phyloP scores from a whole-genome alignment of 768 basidiomycete genomes.

The Mycena haematopus region DNA sequence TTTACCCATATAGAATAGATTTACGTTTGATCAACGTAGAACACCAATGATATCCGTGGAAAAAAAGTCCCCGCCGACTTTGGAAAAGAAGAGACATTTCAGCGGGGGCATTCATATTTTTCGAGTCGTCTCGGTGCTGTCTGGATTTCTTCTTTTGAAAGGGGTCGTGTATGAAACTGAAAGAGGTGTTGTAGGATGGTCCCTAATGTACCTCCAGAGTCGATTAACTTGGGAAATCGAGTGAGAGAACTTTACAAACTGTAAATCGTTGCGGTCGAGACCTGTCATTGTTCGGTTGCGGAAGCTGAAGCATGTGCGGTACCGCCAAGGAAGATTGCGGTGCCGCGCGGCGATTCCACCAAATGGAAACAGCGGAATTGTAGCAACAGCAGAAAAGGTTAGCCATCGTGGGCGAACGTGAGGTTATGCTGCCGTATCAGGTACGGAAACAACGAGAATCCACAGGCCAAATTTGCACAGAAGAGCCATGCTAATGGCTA shows the following conservation, averaged over 20 bases:
- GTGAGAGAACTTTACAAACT: too few species aligned
- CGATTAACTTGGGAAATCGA: not conserved
- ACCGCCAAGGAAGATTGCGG: not conserved
- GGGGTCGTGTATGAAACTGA: not conserved
- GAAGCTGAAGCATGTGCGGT: conserved; percentile 1
- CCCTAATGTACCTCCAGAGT: not conserved
- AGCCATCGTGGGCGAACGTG: not conserved
- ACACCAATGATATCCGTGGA: conserved; percentile 22
- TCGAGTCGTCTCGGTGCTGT: not conserved
- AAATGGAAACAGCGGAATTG: conserved; percentile 11
- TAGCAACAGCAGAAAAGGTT: not conserved
- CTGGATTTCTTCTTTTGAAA: not conserved
- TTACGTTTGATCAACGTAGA: not conserved
- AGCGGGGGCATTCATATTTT: not conserved
- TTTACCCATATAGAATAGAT: not conserved
- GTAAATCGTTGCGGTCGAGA: not conserved
- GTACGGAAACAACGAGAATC: too few species aligned
- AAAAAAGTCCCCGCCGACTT: not conserved
- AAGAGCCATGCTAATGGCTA: too few species aligned
- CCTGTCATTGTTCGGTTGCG: not conserved
- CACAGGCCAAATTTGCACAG: too few species aligned
- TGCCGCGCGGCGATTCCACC: not conserved
- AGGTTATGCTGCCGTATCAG: too few species aligned
- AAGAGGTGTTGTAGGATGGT: not conserved
- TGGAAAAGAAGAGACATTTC: not conserved